Evolutionary conservation across 2,329 filamentous ascomycete genomes (phyloP), one percentile per base, ranked within the genome.

Genomic region (Aspergillus alliaceus): DNA sequence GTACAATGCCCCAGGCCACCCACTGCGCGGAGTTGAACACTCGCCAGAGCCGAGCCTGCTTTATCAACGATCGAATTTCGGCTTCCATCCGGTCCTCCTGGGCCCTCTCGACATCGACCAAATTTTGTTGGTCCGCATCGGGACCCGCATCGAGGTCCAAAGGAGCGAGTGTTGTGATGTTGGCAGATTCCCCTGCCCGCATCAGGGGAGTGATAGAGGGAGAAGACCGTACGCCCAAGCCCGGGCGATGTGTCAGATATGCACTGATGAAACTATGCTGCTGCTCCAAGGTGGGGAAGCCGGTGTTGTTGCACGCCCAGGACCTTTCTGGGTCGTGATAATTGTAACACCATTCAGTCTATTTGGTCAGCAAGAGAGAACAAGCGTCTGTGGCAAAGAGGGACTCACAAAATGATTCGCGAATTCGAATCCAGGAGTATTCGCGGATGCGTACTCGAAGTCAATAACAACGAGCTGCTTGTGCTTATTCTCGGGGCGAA

Each of bases 401-500:
- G 15, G 3, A 72, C 81, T 77, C 76, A 84, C 90, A 75, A 99
- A 99, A 75, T 99, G 95, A 73, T 99, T 99, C 57, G 92, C 95
- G 72, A 99, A 98, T 74, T 99, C 95, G 15, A 91, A 81, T 1
- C 92, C 95, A 0, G 86, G 87, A 0, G 88, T 82, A 71, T 98
- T 99, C 56, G 93, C 92, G 2, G 88, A 93, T 1, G 95, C 90
- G 71, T 99, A 99, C 70, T 99, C 95, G 68, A 99, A 99, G 73
- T 99, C 95, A 69, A 99, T 99, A 62, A 99, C 95, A 15, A 98
- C 84, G 14, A 99, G 84, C 75, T 96, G 93, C 75, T 96, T 98
- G 78, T 99, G 95, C 65, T 93, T 87, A 75, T 98, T 98, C 57
- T 90, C 87, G 0, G 95, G 92, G 50, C 95, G 85, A 11, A 97